phyloP scores from a whole-genome alignment of 225 moss, liverwort and hornwort species.

The Neckera pumila region DNA sequence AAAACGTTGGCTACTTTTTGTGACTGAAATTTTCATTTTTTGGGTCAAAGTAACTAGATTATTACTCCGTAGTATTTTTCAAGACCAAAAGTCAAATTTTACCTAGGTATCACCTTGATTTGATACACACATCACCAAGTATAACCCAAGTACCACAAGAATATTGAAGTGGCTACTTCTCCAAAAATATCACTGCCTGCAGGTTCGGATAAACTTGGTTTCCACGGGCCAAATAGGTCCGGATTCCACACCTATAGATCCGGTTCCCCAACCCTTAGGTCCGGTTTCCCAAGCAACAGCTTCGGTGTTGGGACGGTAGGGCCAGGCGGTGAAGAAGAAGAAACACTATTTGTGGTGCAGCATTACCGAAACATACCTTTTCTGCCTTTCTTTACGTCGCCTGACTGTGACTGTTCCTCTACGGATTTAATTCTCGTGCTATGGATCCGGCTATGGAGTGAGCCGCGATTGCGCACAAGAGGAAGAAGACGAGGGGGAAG shows the following conservation, averaged over 20 bases:
- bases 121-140: background rate
- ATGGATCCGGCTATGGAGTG: background rate
- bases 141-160: background rate
- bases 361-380: background rate
- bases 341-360: background rate
- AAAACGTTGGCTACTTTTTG: background rate
- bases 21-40: background rate
- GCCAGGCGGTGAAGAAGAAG: background rate
- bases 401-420: background rate
- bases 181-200: background rate
- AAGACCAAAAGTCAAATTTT: background rate
- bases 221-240: background rate
- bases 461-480: background rate
- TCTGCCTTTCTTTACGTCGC: background rate
- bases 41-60: accelerated
- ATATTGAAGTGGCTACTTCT: background rate
- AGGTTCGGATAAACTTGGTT: background rate
- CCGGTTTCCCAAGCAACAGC: background rate
- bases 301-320: background rate
- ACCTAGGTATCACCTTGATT: background rate
- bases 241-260: background rate
- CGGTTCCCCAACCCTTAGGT: background rate
- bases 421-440: background rate
- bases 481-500: background rate
- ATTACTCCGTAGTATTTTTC: no score